These are phyloP conservation scores for Psilocybe mexicana DNA, from an alignment of 1,284 basidiomycete genomes.

Conservation along the genomic window DNA sequence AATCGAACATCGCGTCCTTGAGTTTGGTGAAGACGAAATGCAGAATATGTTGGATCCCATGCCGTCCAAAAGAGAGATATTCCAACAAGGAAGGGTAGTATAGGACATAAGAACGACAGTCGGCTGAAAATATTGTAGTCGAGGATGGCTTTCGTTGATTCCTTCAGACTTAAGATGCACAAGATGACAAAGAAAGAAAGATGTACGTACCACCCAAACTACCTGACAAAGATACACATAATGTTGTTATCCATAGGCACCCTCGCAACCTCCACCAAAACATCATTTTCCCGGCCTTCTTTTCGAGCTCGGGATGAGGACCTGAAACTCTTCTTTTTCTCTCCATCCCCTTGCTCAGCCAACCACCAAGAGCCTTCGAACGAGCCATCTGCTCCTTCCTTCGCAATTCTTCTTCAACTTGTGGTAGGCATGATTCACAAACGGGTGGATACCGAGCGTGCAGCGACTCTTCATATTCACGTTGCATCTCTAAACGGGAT, in stretches of 20 bases:
- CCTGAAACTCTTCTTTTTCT: slow-evolving; percentile 46
- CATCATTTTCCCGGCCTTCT: slow-evolving; percentile 42
- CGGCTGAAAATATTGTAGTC: slow-evolving; percentile 28
- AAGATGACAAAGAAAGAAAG: background rate
- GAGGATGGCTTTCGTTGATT: slow-evolving; percentile 31
- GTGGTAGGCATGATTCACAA: slow-evolving; percentile 72
- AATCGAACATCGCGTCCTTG: slow-evolving; percentile 71
- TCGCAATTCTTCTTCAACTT: slow-evolving; percentile 78
- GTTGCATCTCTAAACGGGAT: slow-evolving; percentile 59
- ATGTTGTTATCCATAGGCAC: slow-evolving; percentile 53
- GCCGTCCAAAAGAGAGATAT: slow-evolving; percentile 67
- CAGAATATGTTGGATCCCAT: slow-evolving; percentile 77
- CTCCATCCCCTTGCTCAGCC: slow-evolving; percentile 64
- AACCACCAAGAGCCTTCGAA: slow-evolving; percentile 71
- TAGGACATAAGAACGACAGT: slow-evolving; percentile 31
- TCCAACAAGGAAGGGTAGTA: slow-evolving; percentile 49
- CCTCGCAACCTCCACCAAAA: slow-evolving; percentile 66
- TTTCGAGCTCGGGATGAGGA: slow-evolving; percentile 37
- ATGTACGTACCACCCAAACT: slow-evolving; percentile 46
- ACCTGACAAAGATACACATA: slow-evolving; percentile 42
- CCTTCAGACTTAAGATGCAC: slow-evolving; percentile 1
- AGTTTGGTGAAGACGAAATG: slow-evolving; percentile 53
- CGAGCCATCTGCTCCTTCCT: slow-evolving; percentile 82
- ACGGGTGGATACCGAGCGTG: slow-evolving; percentile 85
- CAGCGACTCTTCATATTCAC: slow-evolving; percentile 72